Evolutionary conservation across 768 basidiomycete species (phyloP), one percentile per base, ranked within the genome.

Genomic region (Panus rudis): DNA sequence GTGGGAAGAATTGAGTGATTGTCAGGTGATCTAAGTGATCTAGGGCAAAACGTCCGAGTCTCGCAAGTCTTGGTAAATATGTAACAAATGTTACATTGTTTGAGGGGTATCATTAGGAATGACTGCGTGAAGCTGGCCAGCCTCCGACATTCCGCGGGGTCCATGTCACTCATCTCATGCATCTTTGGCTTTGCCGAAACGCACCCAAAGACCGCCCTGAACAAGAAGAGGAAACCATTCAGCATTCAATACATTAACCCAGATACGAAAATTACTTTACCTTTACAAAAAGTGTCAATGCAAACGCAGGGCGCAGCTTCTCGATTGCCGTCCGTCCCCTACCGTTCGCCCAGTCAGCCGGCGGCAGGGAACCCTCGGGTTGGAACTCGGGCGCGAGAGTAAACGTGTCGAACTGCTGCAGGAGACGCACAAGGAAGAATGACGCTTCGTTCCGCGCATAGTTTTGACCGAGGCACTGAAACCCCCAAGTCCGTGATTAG

Each of bases 371-470:
- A 0, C 70, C 76, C 39, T 56, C 57, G 1, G 83, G 82, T 46
- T 83, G 83, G 11, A 67, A 68, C 46, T 88, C 81, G 20, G 71
- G 57, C 1, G 78, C 75, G 26, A 87, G 62, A 13, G 72, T 67
- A 49, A 86, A 76, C 3, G 68, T 63, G 48, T 78, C 74, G 49
- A 78, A 84, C 19, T 68, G 71, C 53, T 87, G 84, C 39, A 87
- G 62, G 26, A 87, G 62, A 23, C 79, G 69, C 8, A 79, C 76
- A 32, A 86, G 71, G 60, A 86, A 77, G 54, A 76, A 86, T n/a
- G 80, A 76, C 37, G 78, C 77, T 61, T 86, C 79, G 56, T 84
- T 84, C 53, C 81, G 81, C 4, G 84, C 84, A 45, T 85, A 85
- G 52, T 84, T 79, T 56, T 83, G 79, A 10, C 80, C 80, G 16